These are phyloP conservation scores for Hordeum vulgare DNA, from an alignment of 176 grass and related monocot species.

Conservation along the genomic window MorexV3_pseudomolecules_assembly NC_058523.1:315104463-315104962, in stretches of 20 bases:
- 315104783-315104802: constrained; percentile 64
- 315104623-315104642: constrained; percentile 61
- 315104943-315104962: neutral
- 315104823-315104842: too few relatives aligned
- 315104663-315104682: constrained; percentile 58
- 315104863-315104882: neutral
- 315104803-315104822: constrained; percentile 12
- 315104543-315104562: constrained; percentile 7
- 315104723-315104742: constrained; percentile 10
- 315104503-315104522: too few relatives aligned
- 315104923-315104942: neutral
- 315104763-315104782: constrained; percentile 96
- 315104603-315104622: constrained; percentile 49
- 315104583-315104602: constrained; percentile 9
- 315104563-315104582: neutral
- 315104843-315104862: neutral
- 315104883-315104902: neutral
- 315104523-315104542: constrained; percentile 81
- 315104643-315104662: constrained; percentile 89
- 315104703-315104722: neutral
- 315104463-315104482: too few relatives aligned
- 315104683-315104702: constrained; percentile 52
- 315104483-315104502: too few relatives aligned
- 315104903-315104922: neutral
- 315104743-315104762: neutral